These are phyloP conservation scores for Pseudocercospora fijiensis DNA, from an alignment of 2,329 filamentous ascomycete genomes.

Conservation along the genomic window DNA sequence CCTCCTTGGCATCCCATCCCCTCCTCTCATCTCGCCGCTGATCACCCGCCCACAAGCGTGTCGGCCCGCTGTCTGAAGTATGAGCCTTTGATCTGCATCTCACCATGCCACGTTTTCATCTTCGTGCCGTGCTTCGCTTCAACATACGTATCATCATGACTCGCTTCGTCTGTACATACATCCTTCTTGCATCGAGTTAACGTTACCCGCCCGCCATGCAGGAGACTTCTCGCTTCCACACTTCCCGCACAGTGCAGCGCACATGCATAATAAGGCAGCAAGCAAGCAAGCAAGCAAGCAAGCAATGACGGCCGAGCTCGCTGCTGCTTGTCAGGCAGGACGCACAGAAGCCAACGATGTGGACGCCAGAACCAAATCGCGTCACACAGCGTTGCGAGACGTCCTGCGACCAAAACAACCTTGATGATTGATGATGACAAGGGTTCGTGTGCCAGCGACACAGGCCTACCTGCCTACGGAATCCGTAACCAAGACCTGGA, in stretches of 20 bases:
- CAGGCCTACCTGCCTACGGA: constrained; percentile 10
- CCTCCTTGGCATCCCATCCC: neutral
- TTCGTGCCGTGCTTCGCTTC: neutral
- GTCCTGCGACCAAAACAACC: constrained; percentile 18
- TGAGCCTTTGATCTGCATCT: constrained; percentile 3
- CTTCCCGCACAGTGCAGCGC: neutral
- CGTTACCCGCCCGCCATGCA: constrained; percentile 1
- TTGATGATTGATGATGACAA: no score
- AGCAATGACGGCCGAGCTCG: constrained; percentile 6
- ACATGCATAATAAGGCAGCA: constrained; percentile 6
- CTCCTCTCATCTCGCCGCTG: neutral
- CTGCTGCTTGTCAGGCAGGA: neutral
- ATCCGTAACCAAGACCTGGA: constrained; percentile 11
- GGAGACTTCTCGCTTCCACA: neutral
- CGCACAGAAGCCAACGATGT: neutral
- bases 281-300: constrained; percentile 9
- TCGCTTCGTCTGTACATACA: neutral
- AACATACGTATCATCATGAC: neutral
- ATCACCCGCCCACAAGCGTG: neutral
- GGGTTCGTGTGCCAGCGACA: constrained; percentile 12
- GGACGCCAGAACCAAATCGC: constrained; percentile 2
- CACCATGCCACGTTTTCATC: neutral
- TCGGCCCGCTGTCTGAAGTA: constrained; percentile 5
- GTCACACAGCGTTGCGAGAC: constrained; percentile 15
- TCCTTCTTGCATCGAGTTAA: neutral